These are phyloP conservation scores for Mortierella sp. DNA, from an alignment of 371 early-diverging fungal species.

Conservation along the genomic window DNA sequence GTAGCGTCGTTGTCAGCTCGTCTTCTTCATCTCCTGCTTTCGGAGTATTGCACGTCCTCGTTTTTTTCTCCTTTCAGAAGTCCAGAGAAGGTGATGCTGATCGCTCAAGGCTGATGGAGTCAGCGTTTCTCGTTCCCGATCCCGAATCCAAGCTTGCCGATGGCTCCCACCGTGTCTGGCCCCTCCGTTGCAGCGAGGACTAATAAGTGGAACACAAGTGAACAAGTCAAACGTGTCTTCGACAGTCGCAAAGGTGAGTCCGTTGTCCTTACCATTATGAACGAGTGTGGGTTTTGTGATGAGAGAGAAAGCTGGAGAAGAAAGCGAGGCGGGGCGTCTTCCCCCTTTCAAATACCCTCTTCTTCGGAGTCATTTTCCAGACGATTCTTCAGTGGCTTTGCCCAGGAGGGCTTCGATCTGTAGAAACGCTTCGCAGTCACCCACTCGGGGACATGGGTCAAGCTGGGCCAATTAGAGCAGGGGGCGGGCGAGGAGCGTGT, in stretches of 20 bases:
- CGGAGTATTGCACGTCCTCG: neutral
- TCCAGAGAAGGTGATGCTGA: neutral
- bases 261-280: constrained; percentile 1
- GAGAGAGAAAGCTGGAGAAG: neutral
- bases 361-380: constrained; percentile 13
- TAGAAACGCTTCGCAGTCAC: neutral
- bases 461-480: neutral
- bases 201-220: neutral
- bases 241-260: too few species aligned
- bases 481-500: neutral
- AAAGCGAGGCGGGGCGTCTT: neutral
- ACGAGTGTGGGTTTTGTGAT: neutral
- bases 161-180: too few species aligned
- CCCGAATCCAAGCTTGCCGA: neutral
- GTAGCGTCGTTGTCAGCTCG: neutral
- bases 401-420: constrained; percentile 7
- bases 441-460: neutral
- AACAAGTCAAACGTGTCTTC: neutral
- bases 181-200: neutral
- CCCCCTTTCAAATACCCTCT: neutral
- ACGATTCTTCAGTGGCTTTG: constrained; percentile 11
- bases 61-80: neutral
- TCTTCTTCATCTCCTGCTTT: neutral
- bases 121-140: neutral
- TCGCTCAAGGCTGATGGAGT: neutral